Conservation (phyloP, 371 early-diverging fungal species). For the Vittaforma corneae region DNA sequence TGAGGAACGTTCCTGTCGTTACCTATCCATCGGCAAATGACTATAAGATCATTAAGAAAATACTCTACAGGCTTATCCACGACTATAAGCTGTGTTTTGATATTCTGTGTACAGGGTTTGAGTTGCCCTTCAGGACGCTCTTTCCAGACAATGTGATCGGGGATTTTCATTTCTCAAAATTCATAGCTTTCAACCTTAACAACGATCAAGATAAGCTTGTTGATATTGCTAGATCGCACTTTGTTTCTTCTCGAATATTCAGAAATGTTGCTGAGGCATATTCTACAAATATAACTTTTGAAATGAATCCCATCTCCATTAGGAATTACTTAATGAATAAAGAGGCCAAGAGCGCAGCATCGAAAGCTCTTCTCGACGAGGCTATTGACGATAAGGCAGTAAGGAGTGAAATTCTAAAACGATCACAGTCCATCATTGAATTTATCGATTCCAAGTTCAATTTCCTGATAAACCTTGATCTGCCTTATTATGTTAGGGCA, state of each 20-base stretch:
- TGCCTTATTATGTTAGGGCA: constrained; percentile 34
- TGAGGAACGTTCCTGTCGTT: constrained; percentile 66
- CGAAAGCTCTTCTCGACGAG: constrained; percentile 17
- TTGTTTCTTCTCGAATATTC: constrained; percentile 16
- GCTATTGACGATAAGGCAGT: constrained; percentile 41
- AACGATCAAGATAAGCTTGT: background rate
- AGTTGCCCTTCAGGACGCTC: constrained; percentile 41
- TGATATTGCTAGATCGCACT: constrained; percentile 28
- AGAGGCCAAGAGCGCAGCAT: too few species aligned
- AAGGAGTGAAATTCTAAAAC: constrained; percentile 14
- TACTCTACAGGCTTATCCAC: constrained; percentile 85
- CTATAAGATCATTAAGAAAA: constrained; percentile 67
- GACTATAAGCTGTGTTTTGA: constrained; percentile 76
- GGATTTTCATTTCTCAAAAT: constrained; percentile 18
- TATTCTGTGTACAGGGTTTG: constrained; percentile 64
- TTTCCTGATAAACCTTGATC: constrained; percentile 9
- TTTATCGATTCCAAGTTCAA: constrained; percentile 18
- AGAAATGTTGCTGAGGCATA: background rate
- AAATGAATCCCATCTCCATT: constrained; percentile 37
- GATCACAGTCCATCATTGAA: constrained; percentile 10
- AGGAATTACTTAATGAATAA: too few species aligned
- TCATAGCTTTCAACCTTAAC: background rate
- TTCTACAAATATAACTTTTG: constrained; percentile 8
- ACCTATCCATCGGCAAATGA: constrained; percentile 56
- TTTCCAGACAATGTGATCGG: constrained; percentile 11